Evolutionary conservation across 306 rosid species (phyloP).

Genomic region (Vicia faba): DNA sequence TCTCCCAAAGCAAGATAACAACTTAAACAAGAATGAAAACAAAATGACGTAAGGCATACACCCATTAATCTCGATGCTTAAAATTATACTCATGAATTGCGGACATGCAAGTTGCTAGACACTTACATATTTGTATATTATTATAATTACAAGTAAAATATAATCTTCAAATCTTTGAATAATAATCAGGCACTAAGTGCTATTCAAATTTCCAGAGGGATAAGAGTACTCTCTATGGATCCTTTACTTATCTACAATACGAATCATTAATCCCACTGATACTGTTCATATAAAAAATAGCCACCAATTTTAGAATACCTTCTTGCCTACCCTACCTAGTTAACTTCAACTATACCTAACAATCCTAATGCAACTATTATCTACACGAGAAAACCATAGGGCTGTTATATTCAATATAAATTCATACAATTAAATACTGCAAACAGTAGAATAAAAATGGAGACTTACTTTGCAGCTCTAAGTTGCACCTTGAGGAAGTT

Average conservation of each 20-base stretch:
- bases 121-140: neutral
- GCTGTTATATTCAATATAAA: conserved; percentile 26
- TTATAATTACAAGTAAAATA: neutral
- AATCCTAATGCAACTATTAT: conserved; percentile 12
- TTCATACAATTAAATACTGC: conserved; percentile 36
- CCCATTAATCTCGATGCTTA: conserved; percentile 24
- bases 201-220: conserved; percentile 11
- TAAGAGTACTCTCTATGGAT: conserved; percentile 6
- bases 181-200: conserved; percentile 23
- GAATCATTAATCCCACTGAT: conserved; percentile 14
- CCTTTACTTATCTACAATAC: neutral
- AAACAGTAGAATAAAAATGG: conserved; percentile 8
- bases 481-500: conserved; percentile 80
- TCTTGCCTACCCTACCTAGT: conserved; percentile 10
- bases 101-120: conserved; percentile 18
- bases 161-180: conserved; percentile 13
- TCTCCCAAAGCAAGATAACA: conserved; percentile 93
- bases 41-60: conserved; percentile 29
- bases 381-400: conserved; percentile 9
- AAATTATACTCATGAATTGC: conserved; percentile 9
- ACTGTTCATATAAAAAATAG: conserved; percentile 12
- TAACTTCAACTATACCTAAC: conserved; percentile 27
- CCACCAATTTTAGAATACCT: neutral
- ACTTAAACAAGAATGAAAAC: conserved; percentile 49
- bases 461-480: conserved; percentile 96